Conservation (phyloP, 257 asterid species). For the Capsicum rhomboideum region DNA sequence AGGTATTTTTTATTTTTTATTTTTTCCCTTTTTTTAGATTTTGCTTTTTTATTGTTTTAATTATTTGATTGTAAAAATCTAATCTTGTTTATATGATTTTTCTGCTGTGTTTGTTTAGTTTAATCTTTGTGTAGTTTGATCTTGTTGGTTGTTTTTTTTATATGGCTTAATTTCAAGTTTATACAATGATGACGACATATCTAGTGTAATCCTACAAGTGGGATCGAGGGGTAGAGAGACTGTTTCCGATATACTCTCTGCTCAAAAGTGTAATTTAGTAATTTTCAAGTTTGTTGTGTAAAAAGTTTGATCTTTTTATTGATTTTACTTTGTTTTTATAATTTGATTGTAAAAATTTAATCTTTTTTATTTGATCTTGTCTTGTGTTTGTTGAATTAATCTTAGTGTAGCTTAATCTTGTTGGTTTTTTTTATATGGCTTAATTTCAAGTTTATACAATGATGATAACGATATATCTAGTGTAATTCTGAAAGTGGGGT, state of each 20-base stretch:
- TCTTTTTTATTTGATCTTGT: neutral
- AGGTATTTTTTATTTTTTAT: conserved; percentile 23
- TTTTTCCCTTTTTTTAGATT: neutral
- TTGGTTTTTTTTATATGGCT: neutral
- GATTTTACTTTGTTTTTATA: too few relatives aligned
- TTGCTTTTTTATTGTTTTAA: neutral
- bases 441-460: too few relatives aligned
- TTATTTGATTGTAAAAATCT: neutral
- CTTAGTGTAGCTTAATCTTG: neutral
- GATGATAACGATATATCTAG: too few relatives aligned
- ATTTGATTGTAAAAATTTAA: neutral
- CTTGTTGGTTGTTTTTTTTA: neutral
- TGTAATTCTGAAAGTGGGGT: too few relatives aligned
- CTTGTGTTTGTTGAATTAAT: too few relatives aligned
- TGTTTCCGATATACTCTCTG: too few relatives aligned
- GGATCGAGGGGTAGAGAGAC: too few relatives aligned
- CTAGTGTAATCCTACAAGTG: neutral
- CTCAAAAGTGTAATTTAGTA: too few relatives aligned
- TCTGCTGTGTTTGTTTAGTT: neutral
- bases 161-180: neutral
- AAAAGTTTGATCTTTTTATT: too few relatives aligned
- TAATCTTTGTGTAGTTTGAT: neutral
- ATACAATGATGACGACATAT: too few relatives aligned
- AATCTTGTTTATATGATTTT: neutral
- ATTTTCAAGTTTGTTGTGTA: too few relatives aligned